phyloP scores from a whole-genome alignment of 2,329 filamentous ascomycete species.

The Penicillium sp. region DNA sequence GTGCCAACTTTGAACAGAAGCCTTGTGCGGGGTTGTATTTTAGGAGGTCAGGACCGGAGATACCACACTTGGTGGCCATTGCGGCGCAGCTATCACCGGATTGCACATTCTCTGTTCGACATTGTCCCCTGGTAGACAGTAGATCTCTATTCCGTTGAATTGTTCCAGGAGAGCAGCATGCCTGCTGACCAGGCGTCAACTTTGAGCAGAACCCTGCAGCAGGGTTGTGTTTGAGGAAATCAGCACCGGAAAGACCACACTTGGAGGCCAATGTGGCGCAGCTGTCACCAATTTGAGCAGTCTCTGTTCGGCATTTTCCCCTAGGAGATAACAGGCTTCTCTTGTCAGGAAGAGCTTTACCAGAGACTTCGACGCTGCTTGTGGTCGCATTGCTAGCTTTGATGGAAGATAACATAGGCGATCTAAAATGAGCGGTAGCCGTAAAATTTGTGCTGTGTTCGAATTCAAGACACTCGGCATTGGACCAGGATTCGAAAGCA shows the following conservation, averaged over 20 bases:
- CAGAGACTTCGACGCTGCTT: conserved; percentile 2
- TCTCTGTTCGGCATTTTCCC: background rate
- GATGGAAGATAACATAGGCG: too few species aligned
- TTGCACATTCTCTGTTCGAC: background rate
- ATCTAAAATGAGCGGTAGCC: too few species aligned
- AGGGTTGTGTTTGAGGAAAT: conserved; percentile 45
- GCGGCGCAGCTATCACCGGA: background rate
- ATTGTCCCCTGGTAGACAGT: background rate
- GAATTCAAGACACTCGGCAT: too few species aligned
- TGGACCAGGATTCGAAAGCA: too few species aligned
- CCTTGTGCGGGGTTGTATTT: conserved; percentile 37
- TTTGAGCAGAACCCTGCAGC: conserved; percentile 26
- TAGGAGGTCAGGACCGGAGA: conserved; percentile 39
- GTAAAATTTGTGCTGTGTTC: too few species aligned
- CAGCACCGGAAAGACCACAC: conserved; percentile 32
- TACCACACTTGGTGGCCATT: conserved; percentile 17
- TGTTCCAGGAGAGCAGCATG: conserved; percentile 39
- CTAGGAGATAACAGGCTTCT: too few species aligned
- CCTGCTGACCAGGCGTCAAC: conserved; percentile 33
- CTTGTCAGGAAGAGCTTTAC: conserved; percentile 34
- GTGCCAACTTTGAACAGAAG: conserved; percentile 32
- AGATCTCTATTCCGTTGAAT: conserved; percentile 26
- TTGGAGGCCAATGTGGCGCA: background rate
- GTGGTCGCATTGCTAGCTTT: too few species aligned
- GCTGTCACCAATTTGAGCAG: background rate